Percentiles rank a stretch among this genome's conserved stretches.
Evolutionary conservation across 1,139 yeast genomes (phyloP).

Genomic region (Diutina rugosa): DNA sequence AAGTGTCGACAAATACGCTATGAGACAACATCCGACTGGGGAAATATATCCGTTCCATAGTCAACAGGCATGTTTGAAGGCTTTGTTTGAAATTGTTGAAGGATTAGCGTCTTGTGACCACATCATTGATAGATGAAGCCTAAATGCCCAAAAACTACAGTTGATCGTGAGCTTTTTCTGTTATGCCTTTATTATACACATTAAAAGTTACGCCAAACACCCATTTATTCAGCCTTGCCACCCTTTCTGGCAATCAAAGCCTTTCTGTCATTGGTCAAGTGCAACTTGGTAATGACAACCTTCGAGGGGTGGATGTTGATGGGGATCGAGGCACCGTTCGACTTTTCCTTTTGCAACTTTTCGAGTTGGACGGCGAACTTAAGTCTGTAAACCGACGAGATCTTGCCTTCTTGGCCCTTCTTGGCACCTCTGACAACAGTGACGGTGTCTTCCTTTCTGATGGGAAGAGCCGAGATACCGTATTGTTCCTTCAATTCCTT

Average conservation of each 20-base stretch:
- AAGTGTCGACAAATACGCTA: background rate
- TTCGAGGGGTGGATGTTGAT: conserved; percentile 97
- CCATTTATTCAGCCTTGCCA: conserved; percentile 32
- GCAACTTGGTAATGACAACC: conserved; percentile 97
- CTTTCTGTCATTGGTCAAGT: conserved; percentile 98
- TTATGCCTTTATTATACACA: conserved; percentile 2
- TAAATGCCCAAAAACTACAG: no score
- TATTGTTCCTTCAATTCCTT: conserved; percentile 98
- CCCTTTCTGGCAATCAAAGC: conserved; percentile 92
- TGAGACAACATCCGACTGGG: background rate
- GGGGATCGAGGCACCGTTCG: conserved; percentile 97
- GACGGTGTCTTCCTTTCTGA: conserved; percentile 97
- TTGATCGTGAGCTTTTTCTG: background rate
- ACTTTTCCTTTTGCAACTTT: conserved; percentile 95
- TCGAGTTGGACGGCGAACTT: conserved; percentile 94
- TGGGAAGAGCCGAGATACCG: conserved; percentile 92
- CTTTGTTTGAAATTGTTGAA: no score
- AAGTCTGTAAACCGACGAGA: conserved; percentile 97
- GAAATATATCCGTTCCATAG: no score
- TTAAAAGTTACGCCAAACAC: background rate
- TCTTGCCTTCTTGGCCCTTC: conserved; percentile 99
- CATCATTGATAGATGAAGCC: no score
- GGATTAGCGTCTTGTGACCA: no score
- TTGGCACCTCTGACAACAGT: conserved; percentile 95
- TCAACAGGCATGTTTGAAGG: no score